phyloP scores from a whole-genome alignment of 306 rosid species.

The Phaseolus lunatus region DNA sequence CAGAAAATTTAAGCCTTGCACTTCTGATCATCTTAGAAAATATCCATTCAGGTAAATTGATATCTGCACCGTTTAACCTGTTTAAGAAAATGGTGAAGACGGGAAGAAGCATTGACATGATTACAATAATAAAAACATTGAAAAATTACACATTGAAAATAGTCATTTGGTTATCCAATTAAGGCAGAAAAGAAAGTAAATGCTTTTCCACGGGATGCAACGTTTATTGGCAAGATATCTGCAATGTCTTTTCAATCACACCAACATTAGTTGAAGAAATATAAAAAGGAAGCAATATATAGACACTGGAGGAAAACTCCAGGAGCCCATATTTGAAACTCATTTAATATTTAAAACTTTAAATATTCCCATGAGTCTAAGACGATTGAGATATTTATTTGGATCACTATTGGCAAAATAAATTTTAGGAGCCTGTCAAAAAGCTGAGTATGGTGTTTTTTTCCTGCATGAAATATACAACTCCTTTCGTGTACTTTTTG shows the following conservation, averaged over 20 bases:
- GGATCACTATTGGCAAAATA: conserved; percentile 18
- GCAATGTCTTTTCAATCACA: conserved; percentile 35
- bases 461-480: conserved; percentile 27
- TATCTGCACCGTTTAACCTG: conserved; percentile 94
- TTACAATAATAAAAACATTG: conserved; percentile 30
- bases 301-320: not conserved
- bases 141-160: conserved; percentile 29
- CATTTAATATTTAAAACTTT: conserved; percentile 8
- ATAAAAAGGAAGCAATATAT: conserved; percentile 17
- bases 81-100: conserved; percentile 47
- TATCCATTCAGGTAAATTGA: conserved; percentile 90
- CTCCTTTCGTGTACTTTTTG: conserved; percentile 17
- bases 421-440: conserved; percentile 19
- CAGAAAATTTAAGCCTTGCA: conserved; percentile 81
- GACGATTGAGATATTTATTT: conserved; percentile 11
- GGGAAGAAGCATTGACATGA: conserved; percentile 40
- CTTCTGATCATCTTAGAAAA: conserved; percentile 90
- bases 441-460: conserved; percentile 10
- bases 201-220: conserved; percentile 11
- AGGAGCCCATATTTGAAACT: not conserved
- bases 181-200: conserved; percentile 20
- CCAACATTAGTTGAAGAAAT: conserved; percentile 5
- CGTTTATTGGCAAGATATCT: conserved; percentile 26
- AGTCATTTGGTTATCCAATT: conserved; percentile 36
- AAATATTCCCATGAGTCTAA: not conserved